Conservation (phyloP, 2,329 filamentous ascomycete genomes). For the Colletotrichum liriopes region DNA sequence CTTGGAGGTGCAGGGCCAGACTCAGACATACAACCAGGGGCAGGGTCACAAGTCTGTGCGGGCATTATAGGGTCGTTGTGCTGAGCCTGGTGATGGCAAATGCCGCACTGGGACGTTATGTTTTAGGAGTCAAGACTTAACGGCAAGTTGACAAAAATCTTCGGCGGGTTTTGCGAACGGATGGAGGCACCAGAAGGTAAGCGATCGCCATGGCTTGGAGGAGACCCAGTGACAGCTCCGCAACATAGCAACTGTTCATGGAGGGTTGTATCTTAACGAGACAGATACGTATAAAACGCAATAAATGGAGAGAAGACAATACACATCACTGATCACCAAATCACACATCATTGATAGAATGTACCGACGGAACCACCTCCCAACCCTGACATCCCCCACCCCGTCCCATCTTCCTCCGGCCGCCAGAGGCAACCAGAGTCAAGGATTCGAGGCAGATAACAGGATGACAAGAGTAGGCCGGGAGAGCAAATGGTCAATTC, state of each 20-base stretch:
- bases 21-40: too few relatives aligned
- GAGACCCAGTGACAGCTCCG: neutral
- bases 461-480: conserved; percentile 51
- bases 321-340: neutral
- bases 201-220: neutral
- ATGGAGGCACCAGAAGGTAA: too few relatives aligned
- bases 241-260: neutral
- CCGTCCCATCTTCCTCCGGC: conserved; percentile 40
- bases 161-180: too few relatives aligned
- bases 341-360: conserved; percentile 47
- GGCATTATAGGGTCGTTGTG: too few relatives aligned
- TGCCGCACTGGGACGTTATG: too few relatives aligned
- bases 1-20: too few relatives aligned
- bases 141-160: too few relatives aligned
- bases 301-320: neutral
- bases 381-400: conserved; percentile 52
- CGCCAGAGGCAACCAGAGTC: conserved; percentile 40
- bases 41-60: too few relatives aligned
- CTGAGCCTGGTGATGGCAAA: too few relatives aligned
- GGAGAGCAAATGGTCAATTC: conserved; percentile 63
- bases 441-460: conserved; percentile 53
- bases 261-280: neutral
- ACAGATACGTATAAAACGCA: too few relatives aligned
- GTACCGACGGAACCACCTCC: conserved; percentile 61
- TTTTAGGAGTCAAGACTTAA: too few relatives aligned